These are phyloP conservation scores for Prunus davidiana DNA, from an alignment of 306 rosid species.

Conservation along the genomic window DNA sequence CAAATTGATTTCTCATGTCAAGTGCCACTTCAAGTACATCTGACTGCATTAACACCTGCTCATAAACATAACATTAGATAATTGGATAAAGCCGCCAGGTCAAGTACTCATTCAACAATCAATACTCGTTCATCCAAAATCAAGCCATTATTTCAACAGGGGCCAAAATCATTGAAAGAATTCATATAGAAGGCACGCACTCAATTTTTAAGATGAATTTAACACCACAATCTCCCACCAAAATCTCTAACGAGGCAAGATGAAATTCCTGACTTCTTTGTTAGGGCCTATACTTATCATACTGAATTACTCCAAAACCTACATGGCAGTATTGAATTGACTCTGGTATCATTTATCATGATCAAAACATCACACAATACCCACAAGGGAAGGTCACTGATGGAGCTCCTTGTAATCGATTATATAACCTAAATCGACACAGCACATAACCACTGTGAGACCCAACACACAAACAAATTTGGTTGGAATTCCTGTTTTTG, in stretches of 20 bases:
- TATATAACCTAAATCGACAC: background rate
- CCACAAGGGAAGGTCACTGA: background rate
- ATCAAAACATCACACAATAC: background rate
- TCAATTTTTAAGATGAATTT: background rate
- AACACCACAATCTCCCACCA: background rate
- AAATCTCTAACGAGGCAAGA: no score
- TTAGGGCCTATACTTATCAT: background rate
- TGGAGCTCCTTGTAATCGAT: background rate
- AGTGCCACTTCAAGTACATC: conserved; percentile 70
- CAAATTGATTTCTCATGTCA: conserved; percentile 76
- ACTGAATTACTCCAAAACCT: background rate
- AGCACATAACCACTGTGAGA: background rate
- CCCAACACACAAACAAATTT: background rate
- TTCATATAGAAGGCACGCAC: background rate
- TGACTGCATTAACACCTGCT: conserved; percentile 70
- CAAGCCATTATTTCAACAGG: background rate
- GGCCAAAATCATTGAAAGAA: background rate
- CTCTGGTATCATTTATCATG: background rate
- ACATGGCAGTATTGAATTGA: background rate
- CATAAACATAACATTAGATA: background rate
- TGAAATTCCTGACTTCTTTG: no score
- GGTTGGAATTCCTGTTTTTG: background rate
- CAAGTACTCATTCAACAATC: background rate
- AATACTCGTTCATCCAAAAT: background rate
- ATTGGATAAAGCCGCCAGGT: background rate